Conservation (phyloP, 345 rosid genomes). For the Raphanus raphanistrum region DNA sequence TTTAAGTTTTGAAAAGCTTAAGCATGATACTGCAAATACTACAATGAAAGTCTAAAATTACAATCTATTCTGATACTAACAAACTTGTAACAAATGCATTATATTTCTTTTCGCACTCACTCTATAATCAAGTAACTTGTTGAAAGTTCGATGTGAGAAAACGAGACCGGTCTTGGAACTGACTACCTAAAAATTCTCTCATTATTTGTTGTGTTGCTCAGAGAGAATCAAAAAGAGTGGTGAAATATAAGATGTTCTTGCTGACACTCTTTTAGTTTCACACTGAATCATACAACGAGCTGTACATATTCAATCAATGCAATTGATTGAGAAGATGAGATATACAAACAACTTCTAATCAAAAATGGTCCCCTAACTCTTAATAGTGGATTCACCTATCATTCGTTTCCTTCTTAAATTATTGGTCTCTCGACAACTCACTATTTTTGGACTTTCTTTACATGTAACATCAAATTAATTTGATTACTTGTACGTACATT, state of each 20-base stretch:
- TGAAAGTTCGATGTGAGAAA: constrained; percentile 1
- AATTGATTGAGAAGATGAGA: constrained; percentile 26
- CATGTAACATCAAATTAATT: neutral
- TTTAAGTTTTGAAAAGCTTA: neutral
- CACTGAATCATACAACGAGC: neutral
- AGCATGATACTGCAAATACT: neutral
- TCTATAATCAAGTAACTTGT: constrained; percentile 16
- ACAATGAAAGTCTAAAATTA: neutral
- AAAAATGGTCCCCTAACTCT: constrained; percentile 34
- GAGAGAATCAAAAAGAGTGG: constrained; percentile 15
- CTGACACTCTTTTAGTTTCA: constrained; percentile 37
- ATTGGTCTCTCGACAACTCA: constrained; percentile 19
- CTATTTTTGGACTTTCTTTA: neutral
- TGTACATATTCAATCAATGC: constrained; percentile 23
- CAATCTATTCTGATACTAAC: neutral
- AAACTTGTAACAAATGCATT: constrained; percentile 15
- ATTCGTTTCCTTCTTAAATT: constrained; percentile 25
- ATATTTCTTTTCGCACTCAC: neutral
- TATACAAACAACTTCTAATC: constrained; percentile 24
- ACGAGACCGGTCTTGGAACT: neutral
- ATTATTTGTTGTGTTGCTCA: neutral
- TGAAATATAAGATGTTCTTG: constrained; percentile 19
- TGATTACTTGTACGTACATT: neutral
- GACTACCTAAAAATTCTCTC: neutral
- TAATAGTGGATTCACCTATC: constrained; percentile 24